A percentile compares a stretch with the other conserved stretches of the same genome.
Conservation (phyloP, 2,329 filamentous ascomycete genomes). For the Trichoderma sp. region DNA sequence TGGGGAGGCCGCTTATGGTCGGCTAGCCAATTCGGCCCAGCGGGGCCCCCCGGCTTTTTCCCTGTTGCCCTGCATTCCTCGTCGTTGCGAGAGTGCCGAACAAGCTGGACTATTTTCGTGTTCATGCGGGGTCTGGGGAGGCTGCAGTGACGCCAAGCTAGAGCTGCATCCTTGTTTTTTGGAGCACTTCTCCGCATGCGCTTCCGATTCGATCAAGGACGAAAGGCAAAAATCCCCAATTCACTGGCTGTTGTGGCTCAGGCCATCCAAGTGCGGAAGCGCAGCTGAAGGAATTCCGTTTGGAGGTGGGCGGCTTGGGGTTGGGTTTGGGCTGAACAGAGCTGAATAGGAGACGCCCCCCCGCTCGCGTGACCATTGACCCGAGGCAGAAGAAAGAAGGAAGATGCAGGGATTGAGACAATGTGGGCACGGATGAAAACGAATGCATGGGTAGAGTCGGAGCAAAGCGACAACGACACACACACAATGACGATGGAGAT, state of each 20-base stretch:
- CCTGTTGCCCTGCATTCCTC: background rate
- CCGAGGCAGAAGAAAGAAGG: background rate
- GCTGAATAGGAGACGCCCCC: constrained; percentile 18
- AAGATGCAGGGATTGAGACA: constrained; percentile 24
- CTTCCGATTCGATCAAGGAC: constrained; percentile 19
- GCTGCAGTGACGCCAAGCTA: constrained; percentile 17
- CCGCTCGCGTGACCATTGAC: constrained; percentile 28
- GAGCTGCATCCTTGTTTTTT: constrained; percentile 20
- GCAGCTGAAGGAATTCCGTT: background rate
- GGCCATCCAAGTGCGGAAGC: background rate
- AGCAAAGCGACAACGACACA: background rate
- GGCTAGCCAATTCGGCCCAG: constrained; percentile 25
- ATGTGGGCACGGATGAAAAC: constrained; percentile 8
- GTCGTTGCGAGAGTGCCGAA: constrained; percentile 11
- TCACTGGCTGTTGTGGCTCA: background rate
- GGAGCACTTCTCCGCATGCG: constrained; percentile 21
- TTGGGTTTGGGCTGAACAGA: background rate
- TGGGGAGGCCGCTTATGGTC: constrained; percentile 25
- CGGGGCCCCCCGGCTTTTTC: constrained; percentile 18
- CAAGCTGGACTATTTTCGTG: background rate
- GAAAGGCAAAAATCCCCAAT: background rate
- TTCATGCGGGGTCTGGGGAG: background rate
- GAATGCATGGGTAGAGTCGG: constrained; percentile 13
- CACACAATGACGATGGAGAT: constrained; percentile 24
- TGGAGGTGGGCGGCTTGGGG: background rate